Percentiles rank a stretch among this genome's conserved stretches.
These are phyloP conservation scores for Fusarium sp. DNA, from an alignment of 2,329 filamentous ascomycete genomes.

Conservation along the genomic window DNA sequence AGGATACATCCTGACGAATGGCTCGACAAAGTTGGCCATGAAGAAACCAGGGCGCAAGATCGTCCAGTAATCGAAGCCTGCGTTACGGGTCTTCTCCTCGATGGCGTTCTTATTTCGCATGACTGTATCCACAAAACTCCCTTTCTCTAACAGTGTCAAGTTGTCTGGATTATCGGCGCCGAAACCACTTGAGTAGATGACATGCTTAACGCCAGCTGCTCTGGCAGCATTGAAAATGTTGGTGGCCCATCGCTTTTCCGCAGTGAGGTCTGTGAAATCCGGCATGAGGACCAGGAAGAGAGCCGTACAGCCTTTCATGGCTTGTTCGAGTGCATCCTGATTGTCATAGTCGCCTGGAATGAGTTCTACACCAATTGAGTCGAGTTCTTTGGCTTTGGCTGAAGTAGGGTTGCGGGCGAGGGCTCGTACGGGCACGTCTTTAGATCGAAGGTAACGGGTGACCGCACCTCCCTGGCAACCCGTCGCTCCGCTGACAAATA, in stretches of 20 bases:
- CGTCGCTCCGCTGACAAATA: slow-evolving; percentile 56
- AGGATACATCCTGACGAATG: slow-evolving; percentile 55
- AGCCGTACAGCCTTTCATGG: slow-evolving; percentile 47
- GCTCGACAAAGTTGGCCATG: slow-evolving; percentile 62
- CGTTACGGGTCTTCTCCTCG: slow-evolving; percentile 53
- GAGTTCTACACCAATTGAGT: slow-evolving; percentile 50
- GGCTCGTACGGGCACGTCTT: slow-evolving; percentile 50
- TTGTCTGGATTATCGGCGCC: slow-evolving; percentile 47
- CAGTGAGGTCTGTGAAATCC: slow-evolving; percentile 46
- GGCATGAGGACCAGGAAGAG: slow-evolving; percentile 53
- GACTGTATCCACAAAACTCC: slow-evolving; percentile 46
- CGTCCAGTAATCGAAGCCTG: slow-evolving; percentile 58
- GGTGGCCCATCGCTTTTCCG: slow-evolving; percentile 48
- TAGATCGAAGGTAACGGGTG: slow-evolving; percentile 49
- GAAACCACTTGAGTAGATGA: slow-evolving; percentile 53
- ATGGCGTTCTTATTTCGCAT: slow-evolving; percentile 56
- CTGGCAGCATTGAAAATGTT: slow-evolving; percentile 53
- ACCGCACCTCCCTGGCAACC: slow-evolving; percentile 55
- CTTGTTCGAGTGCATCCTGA: slow-evolving; percentile 44
- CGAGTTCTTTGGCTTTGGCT: slow-evolving; percentile 46
- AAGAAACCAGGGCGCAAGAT: slow-evolving; percentile 63
- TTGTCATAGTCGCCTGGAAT: slow-evolving; percentile 52
- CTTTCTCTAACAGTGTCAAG: slow-evolving; percentile 44
- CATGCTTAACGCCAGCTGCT: slow-evolving; percentile 52
- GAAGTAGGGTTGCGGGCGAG: slow-evolving; percentile 50